Evolutionary conservation across 1,284 basidiomycete species (phyloP).

Genomic region (Puccinia triticina): DNA sequence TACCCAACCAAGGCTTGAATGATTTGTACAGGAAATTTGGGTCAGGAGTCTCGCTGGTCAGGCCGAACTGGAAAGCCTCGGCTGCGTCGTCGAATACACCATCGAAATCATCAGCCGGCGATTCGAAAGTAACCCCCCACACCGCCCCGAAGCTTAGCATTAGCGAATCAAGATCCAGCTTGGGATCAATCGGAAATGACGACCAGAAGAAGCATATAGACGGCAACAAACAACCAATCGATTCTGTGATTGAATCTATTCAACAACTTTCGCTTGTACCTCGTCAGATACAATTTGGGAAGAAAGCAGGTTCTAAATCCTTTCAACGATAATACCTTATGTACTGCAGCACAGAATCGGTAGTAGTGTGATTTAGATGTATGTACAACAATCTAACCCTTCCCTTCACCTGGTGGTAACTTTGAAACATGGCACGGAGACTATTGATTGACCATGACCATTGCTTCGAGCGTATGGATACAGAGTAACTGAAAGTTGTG

Average conservation of each 20-base stretch:
- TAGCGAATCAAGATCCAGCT: background rate
- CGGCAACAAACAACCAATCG: background rate
- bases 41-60: constrained; percentile 28
- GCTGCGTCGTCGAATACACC: background rate
- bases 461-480: too few species aligned
- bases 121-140: background rate
- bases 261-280: constrained; percentile 35
- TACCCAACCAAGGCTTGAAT: constrained; percentile 47
- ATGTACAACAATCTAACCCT: too few species aligned
- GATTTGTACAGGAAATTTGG: constrained; percentile 31
- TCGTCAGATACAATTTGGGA: constrained; percentile 35
- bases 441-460: too few species aligned
- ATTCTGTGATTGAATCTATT: background rate
- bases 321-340: background rate
- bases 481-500: too few species aligned
- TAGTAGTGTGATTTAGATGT: too few species aligned
- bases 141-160: background rate
- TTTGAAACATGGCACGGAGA: too few species aligned
- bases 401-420: too few species aligned
- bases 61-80: constrained; percentile 37
- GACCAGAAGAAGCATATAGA: background rate
- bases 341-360: too few species aligned
- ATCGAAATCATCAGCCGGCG: background rate
- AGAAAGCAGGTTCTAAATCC: constrained; percentile 3
- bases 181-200: background rate